Conservation (phyloP, 2,329 filamentous ascomycete genomes). For the Aspergillus sp. region DNA sequence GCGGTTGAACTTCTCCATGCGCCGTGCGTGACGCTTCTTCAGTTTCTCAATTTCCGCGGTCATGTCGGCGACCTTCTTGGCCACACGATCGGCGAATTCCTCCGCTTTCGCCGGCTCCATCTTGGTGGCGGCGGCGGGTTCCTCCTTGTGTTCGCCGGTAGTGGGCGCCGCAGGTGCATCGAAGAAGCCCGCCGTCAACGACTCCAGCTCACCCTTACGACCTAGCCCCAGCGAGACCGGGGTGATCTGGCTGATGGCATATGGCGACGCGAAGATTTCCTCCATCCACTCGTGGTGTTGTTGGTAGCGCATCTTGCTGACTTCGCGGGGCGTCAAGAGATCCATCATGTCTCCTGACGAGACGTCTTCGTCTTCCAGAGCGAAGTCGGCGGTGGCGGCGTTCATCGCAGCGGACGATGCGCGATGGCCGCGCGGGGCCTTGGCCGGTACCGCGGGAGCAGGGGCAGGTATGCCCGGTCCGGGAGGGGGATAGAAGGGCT, state of each 20-base stretch:
- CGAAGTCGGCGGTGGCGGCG: slow-evolving; percentile 44
- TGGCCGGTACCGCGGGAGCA: slow-evolving; percentile 25
- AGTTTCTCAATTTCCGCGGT: slow-evolving; percentile 81
- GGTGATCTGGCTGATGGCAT: slow-evolving; percentile 78
- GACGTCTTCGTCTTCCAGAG: slow-evolving; percentile 83
- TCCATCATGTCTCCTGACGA: slow-evolving; percentile 87
- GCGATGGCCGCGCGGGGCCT: slow-evolving; percentile 44
- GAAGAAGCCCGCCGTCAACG: slow-evolving; percentile 81
- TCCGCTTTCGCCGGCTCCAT: slow-evolving; percentile 75
- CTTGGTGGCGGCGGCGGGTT: slow-evolving; percentile 47
- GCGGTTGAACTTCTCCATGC: slow-evolving; percentile 71
- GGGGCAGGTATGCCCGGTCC: slow-evolving; percentile 26
- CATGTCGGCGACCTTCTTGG: slow-evolving; percentile 69
- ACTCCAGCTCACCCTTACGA: slow-evolving; percentile 75
- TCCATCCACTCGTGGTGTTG: slow-evolving; percentile 99
- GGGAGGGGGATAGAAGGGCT: slow-evolving; percentile 34
- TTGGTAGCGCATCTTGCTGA: slow-evolving; percentile 81
- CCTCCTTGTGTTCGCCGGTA: slow-evolving; percentile 29
- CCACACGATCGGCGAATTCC: slow-evolving; percentile 77
- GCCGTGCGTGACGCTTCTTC: slow-evolving; percentile 73
- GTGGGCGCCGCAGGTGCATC: slow-evolving; percentile 52
- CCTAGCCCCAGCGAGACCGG: slow-evolving; percentile 86
- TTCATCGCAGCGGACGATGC: slow-evolving; percentile 39
- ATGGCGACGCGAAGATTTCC: slow-evolving; percentile 88
- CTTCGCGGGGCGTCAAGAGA: slow-evolving; percentile 81